Evolutionary conservation across 208 protist species (phyloP).

Genomic region (Trypanosoma conorhini): DNA sequence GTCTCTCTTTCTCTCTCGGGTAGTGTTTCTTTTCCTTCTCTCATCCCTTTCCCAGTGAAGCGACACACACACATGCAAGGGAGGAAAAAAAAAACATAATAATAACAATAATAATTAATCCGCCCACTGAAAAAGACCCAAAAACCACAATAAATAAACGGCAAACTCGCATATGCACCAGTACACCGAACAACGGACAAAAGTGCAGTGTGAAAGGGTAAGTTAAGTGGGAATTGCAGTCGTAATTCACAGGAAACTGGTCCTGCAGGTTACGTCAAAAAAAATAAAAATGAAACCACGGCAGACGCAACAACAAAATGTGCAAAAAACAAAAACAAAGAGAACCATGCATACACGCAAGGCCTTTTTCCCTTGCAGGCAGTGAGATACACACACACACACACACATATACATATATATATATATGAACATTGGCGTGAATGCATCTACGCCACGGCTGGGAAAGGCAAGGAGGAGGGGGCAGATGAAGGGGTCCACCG

Average conservation of each 20-base stretch:
- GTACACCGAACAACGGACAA: neutral
- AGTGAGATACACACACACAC: constrained; percentile 1
- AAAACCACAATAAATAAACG: constrained; percentile 19
- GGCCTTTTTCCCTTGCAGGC: neutral
- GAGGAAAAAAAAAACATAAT: constrained; percentile 31
- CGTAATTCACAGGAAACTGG: too few relatives aligned
- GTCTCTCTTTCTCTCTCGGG: neutral
- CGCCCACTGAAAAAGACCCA: constrained; percentile 1
- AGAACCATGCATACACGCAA: neutral
- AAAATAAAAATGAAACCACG: constrained; percentile 1
- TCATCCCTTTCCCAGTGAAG: neutral
- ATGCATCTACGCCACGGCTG: neutral
- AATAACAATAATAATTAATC: constrained; percentile 13
- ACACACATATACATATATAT: constrained; percentile 14
- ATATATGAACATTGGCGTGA: constrained; percentile 7
- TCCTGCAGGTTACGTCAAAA: neutral
- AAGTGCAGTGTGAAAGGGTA: too few relatives aligned
- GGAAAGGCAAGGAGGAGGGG: too few relatives aligned
- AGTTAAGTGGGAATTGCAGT: too few relatives aligned
- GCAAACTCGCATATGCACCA: neutral
- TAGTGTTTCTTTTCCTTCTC: constrained; percentile 12
- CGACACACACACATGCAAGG: neutral
- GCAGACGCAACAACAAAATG: constrained; percentile 13
- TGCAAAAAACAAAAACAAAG: constrained; percentile 15
- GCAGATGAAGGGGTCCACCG: too few relatives aligned